phyloP scores from a whole-genome alignment of 2,329 filamentous ascomycete species.

The Venturia effusa region DNA sequence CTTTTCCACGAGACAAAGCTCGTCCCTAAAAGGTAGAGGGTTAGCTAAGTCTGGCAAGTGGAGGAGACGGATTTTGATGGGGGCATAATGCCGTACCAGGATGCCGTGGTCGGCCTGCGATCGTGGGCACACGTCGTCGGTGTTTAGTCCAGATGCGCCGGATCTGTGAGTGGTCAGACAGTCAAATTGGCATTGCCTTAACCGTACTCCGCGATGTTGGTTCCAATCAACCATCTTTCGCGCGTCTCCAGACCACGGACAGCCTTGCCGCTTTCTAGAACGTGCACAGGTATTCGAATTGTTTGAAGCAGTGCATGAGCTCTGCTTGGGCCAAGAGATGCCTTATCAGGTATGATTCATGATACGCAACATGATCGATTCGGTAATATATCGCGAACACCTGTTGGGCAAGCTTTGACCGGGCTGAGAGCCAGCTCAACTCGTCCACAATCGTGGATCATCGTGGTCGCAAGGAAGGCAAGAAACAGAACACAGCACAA shows the following conservation, averaged over 20 bases:
- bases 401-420: neutral
- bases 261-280: constrained; percentile 25
- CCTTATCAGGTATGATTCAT: constrained; percentile 2
- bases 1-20: constrained; percentile 30
- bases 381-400: constrained; percentile 8
- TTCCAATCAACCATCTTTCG: constrained; percentile 18
- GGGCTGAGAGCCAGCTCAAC: neutral
- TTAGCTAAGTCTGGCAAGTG: constrained; percentile 31
- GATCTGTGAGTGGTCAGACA: constrained; percentile 30
- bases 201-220: constrained; percentile 19
- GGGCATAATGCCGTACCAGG: constrained; percentile 36
- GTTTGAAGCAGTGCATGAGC: constrained; percentile 26
- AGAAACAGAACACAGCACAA: neutral
- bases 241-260: neutral
- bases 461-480: neutral
- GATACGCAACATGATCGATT: constrained; percentile 5
- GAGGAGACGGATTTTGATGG: constrained; percentile 29
- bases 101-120: constrained; percentile 24
- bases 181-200: constrained; percentile 26
- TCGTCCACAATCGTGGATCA: neutral
- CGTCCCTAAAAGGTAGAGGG: constrained; percentile 31
- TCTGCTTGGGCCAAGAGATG: constrained; percentile 18
- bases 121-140: constrained; percentile 21
- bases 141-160: constrained; percentile 26
- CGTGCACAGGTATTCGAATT: constrained; percentile 28